These are phyloP conservation scores for Passalora sequoiae DNA, from an alignment of 2,329 filamentous ascomycete genomes.

Conservation along the genomic window DNA sequence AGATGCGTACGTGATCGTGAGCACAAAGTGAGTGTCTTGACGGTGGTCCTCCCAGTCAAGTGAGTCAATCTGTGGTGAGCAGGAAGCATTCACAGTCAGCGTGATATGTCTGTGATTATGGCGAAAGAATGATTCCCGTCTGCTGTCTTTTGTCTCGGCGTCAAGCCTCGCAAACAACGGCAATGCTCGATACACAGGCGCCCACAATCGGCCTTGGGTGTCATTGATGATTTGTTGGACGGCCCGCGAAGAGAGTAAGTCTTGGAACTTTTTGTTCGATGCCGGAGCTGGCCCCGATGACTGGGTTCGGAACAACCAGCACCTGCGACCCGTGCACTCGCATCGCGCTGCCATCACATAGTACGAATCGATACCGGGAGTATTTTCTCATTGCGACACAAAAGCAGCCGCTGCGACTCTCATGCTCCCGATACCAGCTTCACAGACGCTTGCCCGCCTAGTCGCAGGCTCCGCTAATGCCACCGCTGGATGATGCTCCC, in stretches of 20 bases:
- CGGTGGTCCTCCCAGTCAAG: constrained; percentile 8
- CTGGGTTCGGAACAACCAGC: background rate
- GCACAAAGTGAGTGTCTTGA: constrained; percentile 4
- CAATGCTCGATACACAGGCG: no score
- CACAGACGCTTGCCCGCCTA: constrained; percentile 12
- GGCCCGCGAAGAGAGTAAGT: background rate
- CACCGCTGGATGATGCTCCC: constrained; percentile 60
- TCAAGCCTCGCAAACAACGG: no score
- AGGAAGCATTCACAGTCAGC: constrained; percentile 20
- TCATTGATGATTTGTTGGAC: no score
- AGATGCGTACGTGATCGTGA: background rate
- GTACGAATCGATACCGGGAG: background rate
- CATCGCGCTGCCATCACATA: background rate
- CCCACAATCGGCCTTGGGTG: no score
- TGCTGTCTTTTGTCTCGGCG: no score
- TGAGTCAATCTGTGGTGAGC: constrained; percentile 19
- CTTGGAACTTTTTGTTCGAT: background rate
- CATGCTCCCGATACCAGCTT: constrained; percentile 8
- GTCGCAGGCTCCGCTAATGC: constrained; percentile 48
- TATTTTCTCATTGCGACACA: background rate
- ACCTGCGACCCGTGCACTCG: background rate
- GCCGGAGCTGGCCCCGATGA: background rate
- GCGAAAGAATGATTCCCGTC: no score
- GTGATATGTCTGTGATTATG: background rate
- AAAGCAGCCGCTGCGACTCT: background rate